Conservation (phyloP, 345 rosid species). For the Corymbia maculata region DNA sequence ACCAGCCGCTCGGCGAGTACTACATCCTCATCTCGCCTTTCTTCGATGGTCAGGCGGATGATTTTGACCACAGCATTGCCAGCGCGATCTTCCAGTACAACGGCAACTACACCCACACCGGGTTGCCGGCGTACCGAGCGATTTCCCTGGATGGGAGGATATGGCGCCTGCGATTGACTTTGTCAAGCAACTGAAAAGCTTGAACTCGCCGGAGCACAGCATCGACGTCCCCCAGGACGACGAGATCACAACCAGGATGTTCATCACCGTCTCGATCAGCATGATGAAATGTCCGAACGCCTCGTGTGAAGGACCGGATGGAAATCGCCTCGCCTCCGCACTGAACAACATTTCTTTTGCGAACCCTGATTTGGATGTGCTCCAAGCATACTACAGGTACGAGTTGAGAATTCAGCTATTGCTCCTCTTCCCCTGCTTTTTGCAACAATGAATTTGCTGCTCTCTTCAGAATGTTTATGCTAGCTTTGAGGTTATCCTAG, state of each 20-base stretch:
- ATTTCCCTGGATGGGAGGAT: conserved; percentile 5
- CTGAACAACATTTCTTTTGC: conserved; percentile 32
- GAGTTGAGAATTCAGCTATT: background rate
- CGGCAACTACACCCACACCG: conserved; percentile 6
- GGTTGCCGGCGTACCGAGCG: background rate
- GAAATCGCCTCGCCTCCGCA: conserved; percentile 29
- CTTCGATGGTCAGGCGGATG: conserved; percentile 1
- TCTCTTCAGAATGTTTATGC: background rate
- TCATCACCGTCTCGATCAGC: background rate
- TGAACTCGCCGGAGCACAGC: conserved; percentile 7
- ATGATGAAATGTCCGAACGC: conserved; percentile 3
- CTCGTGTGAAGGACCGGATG: conserved; percentile 24
- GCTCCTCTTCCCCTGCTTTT: background rate
- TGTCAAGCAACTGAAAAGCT: background rate
- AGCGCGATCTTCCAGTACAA: conserved; percentile 28
- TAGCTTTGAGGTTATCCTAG: background rate
- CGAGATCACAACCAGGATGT: background rate
- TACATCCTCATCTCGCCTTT: conserved; percentile 14
- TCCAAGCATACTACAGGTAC: conserved; percentile 38
- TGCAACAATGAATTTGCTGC: background rate
- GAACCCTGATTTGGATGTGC: conserved; percentile 11
- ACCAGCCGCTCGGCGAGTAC: conserved; percentile 8
- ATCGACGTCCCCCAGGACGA: conserved; percentile 11
- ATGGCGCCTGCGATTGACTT: background rate
- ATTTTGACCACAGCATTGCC: conserved; percentile 12